Evolutionary conservation across 2,329 filamentous ascomycete genomes (phyloP).

Genomic region (Stylonectria norvegica): DNA sequence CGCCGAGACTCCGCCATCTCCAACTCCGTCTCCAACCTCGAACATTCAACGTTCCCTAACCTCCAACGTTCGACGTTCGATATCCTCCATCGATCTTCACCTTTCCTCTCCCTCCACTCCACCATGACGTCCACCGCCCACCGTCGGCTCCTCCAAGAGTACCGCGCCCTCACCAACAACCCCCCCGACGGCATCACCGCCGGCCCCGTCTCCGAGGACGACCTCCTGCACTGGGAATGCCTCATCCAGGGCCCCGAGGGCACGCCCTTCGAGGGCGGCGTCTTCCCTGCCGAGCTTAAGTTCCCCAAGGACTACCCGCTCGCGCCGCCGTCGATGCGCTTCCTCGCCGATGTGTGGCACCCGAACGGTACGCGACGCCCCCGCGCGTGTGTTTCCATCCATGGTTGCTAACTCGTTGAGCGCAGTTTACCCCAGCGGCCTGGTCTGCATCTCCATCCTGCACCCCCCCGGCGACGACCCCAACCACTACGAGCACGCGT

Average conservation of each 20-base stretch:
- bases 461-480: slow-evolving; percentile 95
- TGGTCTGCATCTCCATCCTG: slow-evolving; percentile 97
- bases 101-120: not conserved
- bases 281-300: slow-evolving; percentile 91
- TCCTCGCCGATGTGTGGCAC: slow-evolving; percentile 91
- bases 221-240: slow-evolving; percentile 94
- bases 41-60: not conserved
- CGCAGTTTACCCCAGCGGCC: slow-evolving; percentile 82
- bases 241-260: slow-evolving; percentile 93
- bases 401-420: not conserved
- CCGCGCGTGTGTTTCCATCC: slow-evolving; percentile 1
- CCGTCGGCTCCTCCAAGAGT: slow-evolving; percentile 90
- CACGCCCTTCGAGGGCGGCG: slow-evolving; percentile 91
- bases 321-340: slow-evolving; percentile 92
- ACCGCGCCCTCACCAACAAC: slow-evolving; percentile 88
- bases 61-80: too few species aligned
- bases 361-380: slow-evolving; percentile 70
- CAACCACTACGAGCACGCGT: slow-evolving; percentile 96
- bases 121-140: slow-evolving; percentile 61
- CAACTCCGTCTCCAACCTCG: not conserved
- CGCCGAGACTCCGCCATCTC: too few species aligned
- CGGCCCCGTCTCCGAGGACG: slow-evolving; percentile 88
- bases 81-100: slow-evolving; percentile 1
- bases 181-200: slow-evolving; percentile 97
- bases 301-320: slow-evolving; percentile 98